Conservation (phyloP, 495 filamentous ascomycete species). For the Aspergillus coremiiformis region DNA sequence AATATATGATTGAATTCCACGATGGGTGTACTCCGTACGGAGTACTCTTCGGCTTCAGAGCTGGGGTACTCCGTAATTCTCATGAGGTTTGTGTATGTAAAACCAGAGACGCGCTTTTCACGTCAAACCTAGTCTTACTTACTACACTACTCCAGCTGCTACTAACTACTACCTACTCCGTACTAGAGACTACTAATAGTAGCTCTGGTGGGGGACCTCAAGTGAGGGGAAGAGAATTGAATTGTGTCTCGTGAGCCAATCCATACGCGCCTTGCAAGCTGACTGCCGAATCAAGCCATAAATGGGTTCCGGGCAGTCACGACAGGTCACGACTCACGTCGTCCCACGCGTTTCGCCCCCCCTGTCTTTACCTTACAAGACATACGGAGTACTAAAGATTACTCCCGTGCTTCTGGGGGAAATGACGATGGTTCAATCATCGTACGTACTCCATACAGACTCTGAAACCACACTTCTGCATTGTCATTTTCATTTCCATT, state of each 20-base stretch:
- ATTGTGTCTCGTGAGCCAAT: background rate
- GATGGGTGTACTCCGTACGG: too few relatives aligned
- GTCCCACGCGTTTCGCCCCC: background rate
- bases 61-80: too few relatives aligned
- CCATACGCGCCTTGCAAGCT: background rate
- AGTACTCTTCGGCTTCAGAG: too few relatives aligned
- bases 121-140: too few relatives aligned
- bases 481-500: slow-evolving; percentile 1
- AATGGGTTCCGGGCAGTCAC: background rate
- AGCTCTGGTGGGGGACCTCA: background rate
- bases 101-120: too few relatives aligned
- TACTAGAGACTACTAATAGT: too few relatives aligned
- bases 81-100: too few relatives aligned
- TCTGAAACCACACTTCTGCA: slow-evolving; percentile 5
- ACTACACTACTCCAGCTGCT: too few relatives aligned
- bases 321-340: background rate
- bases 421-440: background rate
- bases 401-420: background rate
- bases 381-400: too few relatives aligned
- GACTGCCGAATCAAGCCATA: background rate
- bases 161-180: too few relatives aligned
- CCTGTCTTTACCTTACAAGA: background rate
- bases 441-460: background rate
- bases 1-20: too few relatives aligned
- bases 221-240: background rate